These are phyloP conservation scores for Diplodia scrobiculata DNA, from an alignment of 2,329 filamentous ascomycete genomes.

Conservation along the genomic window DNA sequence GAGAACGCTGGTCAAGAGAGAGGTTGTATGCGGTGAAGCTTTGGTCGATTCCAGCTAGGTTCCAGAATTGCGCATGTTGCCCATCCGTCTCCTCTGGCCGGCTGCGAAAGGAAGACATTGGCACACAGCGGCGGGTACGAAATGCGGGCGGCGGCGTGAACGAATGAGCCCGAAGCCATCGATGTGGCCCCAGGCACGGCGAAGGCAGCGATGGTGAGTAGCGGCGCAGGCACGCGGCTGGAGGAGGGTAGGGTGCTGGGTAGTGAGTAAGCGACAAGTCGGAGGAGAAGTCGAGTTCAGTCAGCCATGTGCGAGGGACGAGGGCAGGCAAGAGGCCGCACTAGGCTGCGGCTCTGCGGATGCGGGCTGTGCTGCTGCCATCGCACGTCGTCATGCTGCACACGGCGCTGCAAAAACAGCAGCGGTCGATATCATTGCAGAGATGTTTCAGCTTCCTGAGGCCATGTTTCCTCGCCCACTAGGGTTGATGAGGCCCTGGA, in stretches of 20 bases:
- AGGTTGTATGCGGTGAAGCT: not conserved
- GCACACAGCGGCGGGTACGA: not conserved
- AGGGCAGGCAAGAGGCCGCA: not conserved
- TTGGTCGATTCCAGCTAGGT: not conserved
- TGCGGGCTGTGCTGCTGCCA: slow-evolving; percentile 10
- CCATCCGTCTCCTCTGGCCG: not conserved
- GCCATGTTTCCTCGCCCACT: not conserved
- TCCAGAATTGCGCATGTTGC: not conserved
- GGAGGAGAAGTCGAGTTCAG: not conserved
- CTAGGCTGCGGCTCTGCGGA: slow-evolving; percentile 5
- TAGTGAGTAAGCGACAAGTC: not conserved
- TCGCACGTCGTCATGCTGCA: slow-evolving; percentile 3
- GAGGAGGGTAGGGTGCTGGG: not conserved
- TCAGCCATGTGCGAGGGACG: not conserved
- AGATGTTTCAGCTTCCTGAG: not conserved
- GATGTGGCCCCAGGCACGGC: slow-evolving; percentile 12
- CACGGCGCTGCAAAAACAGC: not conserved
- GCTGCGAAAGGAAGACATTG: not conserved
- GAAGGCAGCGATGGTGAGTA: not conserved
- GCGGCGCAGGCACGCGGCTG: not conserved
- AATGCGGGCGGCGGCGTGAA: not conserved
- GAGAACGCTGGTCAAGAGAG: not conserved
- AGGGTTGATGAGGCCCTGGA: slow-evolving; percentile 1
- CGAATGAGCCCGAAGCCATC: slow-evolving; percentile 6
- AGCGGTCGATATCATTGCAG: not conserved